These are phyloP conservation scores for Candolleomyces aberdarensis DNA, from an alignment of 768 basidiomycete genomes.

Conservation along the genomic window DNA sequence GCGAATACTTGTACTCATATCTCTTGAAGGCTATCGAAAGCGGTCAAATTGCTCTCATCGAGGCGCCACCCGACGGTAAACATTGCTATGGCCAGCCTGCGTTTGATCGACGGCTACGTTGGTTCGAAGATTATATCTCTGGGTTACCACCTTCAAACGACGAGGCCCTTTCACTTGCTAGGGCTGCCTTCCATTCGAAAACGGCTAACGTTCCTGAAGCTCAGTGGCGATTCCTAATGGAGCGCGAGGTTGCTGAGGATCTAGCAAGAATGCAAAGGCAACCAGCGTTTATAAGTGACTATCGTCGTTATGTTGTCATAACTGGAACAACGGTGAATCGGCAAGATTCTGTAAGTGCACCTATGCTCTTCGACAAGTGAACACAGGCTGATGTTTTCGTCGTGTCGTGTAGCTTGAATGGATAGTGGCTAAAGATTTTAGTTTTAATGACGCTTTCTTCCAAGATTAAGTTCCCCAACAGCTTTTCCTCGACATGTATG, in stretches of 20 bases:
- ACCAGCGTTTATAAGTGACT: constrained; percentile 55
- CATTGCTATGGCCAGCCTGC: constrained; percentile 18
- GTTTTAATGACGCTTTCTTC: constrained; percentile 52
- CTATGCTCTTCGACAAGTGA: neutral
- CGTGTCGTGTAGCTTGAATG: constrained; percentile 51
- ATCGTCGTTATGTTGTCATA: constrained; percentile 67
- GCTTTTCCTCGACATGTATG: neutral
- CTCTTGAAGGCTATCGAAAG: constrained; percentile 51
- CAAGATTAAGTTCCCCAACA: neutral
- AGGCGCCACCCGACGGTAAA: constrained; percentile 40
- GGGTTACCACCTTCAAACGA: constrained; percentile 30
- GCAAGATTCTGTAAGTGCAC: constrained; percentile 1
- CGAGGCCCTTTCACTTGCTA: constrained; percentile 41
- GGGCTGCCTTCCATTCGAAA: constrained; percentile 36
- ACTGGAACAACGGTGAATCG: constrained; percentile 13
- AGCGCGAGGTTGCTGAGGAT: constrained; percentile 46
- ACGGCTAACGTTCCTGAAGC: constrained; percentile 28
- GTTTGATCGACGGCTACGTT: constrained; percentile 23
- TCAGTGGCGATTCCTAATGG: constrained; percentile 36
- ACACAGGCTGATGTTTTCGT: neutral
- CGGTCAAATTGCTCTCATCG: constrained; percentile 52
- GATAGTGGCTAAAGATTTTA: constrained; percentile 40
- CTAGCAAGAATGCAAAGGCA: constrained; percentile 56
- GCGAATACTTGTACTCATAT: constrained; percentile 34
- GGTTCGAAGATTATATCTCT: constrained; percentile 37